phyloP scores from a whole-genome alignment of 805 yeast genomes.

The Cyberlindnera petersonii region DNA sequence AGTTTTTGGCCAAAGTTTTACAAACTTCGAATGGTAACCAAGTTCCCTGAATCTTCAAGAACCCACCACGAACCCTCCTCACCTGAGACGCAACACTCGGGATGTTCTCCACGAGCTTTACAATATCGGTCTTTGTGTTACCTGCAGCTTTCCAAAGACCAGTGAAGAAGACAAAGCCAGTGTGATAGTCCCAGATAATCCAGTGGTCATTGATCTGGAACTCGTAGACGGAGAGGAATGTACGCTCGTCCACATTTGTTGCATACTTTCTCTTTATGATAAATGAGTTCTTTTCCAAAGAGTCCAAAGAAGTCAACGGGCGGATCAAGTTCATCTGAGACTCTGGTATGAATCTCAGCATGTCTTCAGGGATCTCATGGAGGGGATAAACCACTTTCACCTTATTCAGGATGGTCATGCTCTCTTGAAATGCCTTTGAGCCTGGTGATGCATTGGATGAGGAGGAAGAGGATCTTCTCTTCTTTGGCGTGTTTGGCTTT shows the following conservation, averaged over 20 bases:
- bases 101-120: constrained; percentile 47
- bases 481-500: constrained; percentile 4
- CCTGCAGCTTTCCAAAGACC: constrained; percentile 33
- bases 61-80: constrained; percentile 84
- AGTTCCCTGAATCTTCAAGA: constrained; percentile 88
- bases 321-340: constrained; percentile 18
- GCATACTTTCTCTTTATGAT: constrained; percentile 50
- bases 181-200: constrained; percentile 43
- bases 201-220: constrained; percentile 65
- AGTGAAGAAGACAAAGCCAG: constrained; percentile 21
- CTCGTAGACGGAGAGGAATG: constrained; percentile 67
- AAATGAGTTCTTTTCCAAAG: constrained; percentile 4
- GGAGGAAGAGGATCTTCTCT: constrained; percentile 9
- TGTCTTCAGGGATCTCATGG: constrained; percentile 12
- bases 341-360: constrained; percentile 21
- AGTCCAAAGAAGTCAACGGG: constrained; percentile 5
- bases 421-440: constrained; percentile 15
- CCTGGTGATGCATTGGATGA: constrained; percentile 9
- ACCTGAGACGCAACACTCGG: constrained; percentile 26
- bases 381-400: constrained; percentile 21
- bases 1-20: constrained; percentile 59
- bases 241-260: constrained; percentile 69
- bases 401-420: constrained; percentile 16
- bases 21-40: constrained; percentile 81
- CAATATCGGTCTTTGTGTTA: constrained; percentile 71